These are phyloP conservation scores for Colletotrichum sp. DNA, from an alignment of 2,329 filamentous ascomycete genomes.

Conservation along the genomic window DNA sequence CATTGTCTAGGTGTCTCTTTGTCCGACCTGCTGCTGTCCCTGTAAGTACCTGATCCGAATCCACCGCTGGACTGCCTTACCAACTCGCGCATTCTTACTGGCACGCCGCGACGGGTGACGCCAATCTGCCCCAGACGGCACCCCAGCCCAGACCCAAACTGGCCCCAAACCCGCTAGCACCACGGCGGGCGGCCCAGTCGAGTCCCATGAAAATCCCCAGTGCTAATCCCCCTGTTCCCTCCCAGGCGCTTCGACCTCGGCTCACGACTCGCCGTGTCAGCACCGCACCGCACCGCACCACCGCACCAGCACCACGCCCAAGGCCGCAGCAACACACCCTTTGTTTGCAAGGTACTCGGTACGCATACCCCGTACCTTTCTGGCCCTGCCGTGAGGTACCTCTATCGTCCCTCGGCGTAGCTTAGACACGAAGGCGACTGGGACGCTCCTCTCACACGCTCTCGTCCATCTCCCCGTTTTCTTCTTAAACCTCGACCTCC, in stretches of 20 bases:
- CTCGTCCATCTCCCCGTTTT: conserved; percentile 17
- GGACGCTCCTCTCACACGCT: not conserved
- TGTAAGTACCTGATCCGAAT: not conserved
- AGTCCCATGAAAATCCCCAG: conserved; percentile 2
- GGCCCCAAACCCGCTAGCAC: conserved; percentile 18
- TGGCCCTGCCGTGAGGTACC: not conserved
- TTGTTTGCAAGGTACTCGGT: not conserved
- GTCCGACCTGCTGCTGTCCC: not conserved
- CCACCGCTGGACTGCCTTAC: conserved; percentile 1
- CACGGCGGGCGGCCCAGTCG: conserved; percentile 4
- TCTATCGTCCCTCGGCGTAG: conserved; percentile 25
- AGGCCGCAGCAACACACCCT: not conserved
- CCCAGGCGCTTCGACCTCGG: conserved; percentile 26
- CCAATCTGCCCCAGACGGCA: conserved; percentile 16
- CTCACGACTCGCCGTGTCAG: conserved; percentile 26
- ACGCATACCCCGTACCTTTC: not conserved
- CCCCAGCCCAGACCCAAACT: conserved; percentile 9
- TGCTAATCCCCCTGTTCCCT: conserved; percentile 19
- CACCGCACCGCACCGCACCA: not conserved
- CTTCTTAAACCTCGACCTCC: conserved; percentile 23
- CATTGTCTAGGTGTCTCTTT: conserved; percentile 4
- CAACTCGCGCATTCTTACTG: conserved; percentile 19
- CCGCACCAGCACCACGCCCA: not conserved
- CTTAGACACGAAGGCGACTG: conserved; percentile 5
- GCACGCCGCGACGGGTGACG: conserved; percentile 6